phyloP scores from a whole-genome alignment of 257 asterid genomes.

The Mentha longifolia region DNA sequence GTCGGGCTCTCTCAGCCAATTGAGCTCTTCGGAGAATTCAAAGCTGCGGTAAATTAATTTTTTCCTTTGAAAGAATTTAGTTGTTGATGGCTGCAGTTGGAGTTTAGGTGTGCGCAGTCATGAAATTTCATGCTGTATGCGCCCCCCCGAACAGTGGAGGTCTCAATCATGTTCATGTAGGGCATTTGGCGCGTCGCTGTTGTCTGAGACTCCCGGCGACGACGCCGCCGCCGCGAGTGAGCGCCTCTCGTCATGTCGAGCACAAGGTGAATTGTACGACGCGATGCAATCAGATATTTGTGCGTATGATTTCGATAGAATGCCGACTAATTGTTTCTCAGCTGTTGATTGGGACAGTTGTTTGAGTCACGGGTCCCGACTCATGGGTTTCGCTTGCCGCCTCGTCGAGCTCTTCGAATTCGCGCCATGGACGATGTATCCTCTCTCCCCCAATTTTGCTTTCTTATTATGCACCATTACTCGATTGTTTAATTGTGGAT shows the following conservation, averaged over 20 bases:
- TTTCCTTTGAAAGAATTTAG: neutral
- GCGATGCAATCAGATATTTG: conserved; percentile 22
- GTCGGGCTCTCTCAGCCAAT: neutral
- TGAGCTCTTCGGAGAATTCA: conserved; percentile 35
- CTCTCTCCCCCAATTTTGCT: neutral
- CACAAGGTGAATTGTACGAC: conserved; percentile 51
- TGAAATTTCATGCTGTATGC: conserved; percentile 50
- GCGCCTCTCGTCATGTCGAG: conserved; percentile 23
- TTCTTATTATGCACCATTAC: neutral
- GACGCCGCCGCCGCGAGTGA: conserved; percentile 28
- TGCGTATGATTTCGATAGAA: conserved; percentile 11
- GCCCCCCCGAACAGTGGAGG: conserved; percentile 28
- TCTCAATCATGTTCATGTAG: conserved; percentile 33
- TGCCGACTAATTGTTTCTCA: neutral
- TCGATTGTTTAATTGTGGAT: neutral
- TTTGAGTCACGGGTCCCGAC: conserved; percentile 43
- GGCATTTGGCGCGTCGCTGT: conserved; percentile 35
- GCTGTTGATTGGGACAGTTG: conserved; percentile 42
- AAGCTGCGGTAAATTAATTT: conserved; percentile 25
- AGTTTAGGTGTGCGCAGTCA: conserved; percentile 30
- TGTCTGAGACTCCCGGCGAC: conserved; percentile 27
- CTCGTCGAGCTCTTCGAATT: conserved; percentile 42
- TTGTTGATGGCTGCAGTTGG: conserved; percentile 23
- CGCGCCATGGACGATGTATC: conserved; percentile 68
- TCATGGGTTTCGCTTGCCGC: conserved; percentile 40